Base-by-base conservation (phyloP, 2,329 filamentous ascomycete genomes). In the Arthrobotrys megalospora region DNA sequence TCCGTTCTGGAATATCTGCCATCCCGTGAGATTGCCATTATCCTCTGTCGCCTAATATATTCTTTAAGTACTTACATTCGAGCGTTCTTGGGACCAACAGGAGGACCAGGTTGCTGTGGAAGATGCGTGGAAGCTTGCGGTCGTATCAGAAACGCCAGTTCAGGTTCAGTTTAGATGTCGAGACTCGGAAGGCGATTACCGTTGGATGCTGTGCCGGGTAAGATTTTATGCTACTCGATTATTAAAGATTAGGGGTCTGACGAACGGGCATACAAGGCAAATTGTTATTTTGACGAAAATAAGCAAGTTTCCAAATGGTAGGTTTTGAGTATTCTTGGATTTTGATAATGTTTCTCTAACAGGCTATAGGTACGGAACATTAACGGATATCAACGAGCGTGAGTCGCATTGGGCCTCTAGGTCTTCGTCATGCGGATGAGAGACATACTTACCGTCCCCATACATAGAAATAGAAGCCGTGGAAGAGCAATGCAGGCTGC, bases 131-230 rank as follows among this genome's bases (percentile, higher is more conserved):
- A 68, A 60, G 14, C 38, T 68, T 43, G 75, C 76, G 53, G 1
- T 85, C 85, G 52, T 85, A 86, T 68, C 94, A 91, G 92, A 82
- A 84, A 14, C 88, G 89, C 80, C 90, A 88, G 7, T 84, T 94
- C 1, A 83, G 83, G 2, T 93, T 91, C 0, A 95, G 81, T 94
- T 93, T 80, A 88, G 92, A 45, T 92, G 90, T 78, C 87, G 85
- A 63, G 89, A 87, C 72, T 88, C 88, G 62, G 88, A 91, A 36
- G 92, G 92, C 0, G 87, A 91, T 70, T 94, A 90, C 89, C 87
- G 91, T 66, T 95, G 92, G 92, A 93, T 94, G 87, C 85, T 95
- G 1, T 92, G 90, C 10, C 87, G 91, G 50, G 92, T 79, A 79
- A 64, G 66, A 45, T 24, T 43, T 43, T 19, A 43, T 36, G 19